Conservation (phyloP, 2,329 filamentous ascomycete genomes). For the Fusarium denticulatum region DNA sequence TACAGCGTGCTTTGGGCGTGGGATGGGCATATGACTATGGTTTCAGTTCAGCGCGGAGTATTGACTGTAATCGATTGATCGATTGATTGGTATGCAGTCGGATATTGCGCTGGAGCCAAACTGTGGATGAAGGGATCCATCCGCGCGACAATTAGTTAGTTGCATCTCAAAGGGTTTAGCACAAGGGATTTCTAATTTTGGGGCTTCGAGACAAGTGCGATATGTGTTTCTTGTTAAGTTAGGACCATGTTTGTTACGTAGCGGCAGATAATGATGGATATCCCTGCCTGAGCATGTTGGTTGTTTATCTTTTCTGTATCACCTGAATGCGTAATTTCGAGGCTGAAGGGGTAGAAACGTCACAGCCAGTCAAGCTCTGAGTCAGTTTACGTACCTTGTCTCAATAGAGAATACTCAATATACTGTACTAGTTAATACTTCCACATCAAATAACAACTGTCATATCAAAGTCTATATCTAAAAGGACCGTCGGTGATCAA, state of each 20-base stretch:
- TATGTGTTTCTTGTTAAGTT: conserved; percentile 5
- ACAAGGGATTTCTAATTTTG: conserved; percentile 18
- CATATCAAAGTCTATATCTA: background rate
- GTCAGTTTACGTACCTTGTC: conserved; percentile 19
- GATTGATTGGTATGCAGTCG: conserved; percentile 31
- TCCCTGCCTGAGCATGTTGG: background rate
- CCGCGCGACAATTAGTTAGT: conserved; percentile 20
- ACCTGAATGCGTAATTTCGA: conserved; percentile 10
- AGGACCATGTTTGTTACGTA: background rate
- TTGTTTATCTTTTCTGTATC: conserved; percentile 3
- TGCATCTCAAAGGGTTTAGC: conserved; percentile 20
- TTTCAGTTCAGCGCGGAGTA: conserved; percentile 25
- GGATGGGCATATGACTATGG: conserved; percentile 15
- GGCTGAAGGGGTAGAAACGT: background rate
- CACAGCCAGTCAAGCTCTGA: conserved; percentile 4
- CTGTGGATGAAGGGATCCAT: conserved; percentile 28
- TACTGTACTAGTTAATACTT: background rate
- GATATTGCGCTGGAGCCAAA: conserved; percentile 33
- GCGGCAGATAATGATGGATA: conserved; percentile 2
- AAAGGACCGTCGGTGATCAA: background rate
- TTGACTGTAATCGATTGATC: conserved; percentile 10
- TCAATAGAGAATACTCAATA: background rate
- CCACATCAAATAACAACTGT: background rate
- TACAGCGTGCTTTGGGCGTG: conserved; percentile 30
- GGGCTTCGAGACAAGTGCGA: conserved; percentile 3